Percentiles rank a stretch among this genome's conserved stretches.
Evolutionary conservation across 2,329 filamentous ascomycete genomes (phyloP).

Genomic region (Fusarium lyarnte): DNA sequence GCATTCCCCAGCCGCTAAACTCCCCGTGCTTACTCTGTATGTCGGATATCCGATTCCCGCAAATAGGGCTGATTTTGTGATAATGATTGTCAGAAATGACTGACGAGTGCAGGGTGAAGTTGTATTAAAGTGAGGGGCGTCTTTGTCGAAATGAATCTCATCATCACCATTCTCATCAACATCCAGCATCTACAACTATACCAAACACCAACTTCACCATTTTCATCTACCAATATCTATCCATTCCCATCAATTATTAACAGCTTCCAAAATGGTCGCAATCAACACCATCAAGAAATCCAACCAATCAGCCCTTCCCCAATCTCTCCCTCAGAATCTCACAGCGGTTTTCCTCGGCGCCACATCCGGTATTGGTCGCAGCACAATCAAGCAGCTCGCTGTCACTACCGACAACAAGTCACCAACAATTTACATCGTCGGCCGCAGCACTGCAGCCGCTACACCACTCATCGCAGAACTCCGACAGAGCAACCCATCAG

Average conservation of each 20-base stretch:
- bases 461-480: slow-evolving; percentile 54
- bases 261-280: slow-evolving; percentile 12
- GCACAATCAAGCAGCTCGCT: slow-evolving; percentile 18
- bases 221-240: rapidly evolving
- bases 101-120: not conserved
- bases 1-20: rapidly evolving
- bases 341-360: slow-evolving; percentile 30
- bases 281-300: slow-evolving; percentile 16
- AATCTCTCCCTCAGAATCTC: slow-evolving; percentile 1
- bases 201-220: not conserved
- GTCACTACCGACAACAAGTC: slow-evolving; percentile 6
- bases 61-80: not conserved
- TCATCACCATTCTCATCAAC: not conserved
- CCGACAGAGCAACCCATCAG: slow-evolving; percentile 53
- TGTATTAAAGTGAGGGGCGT: slow-evolving; percentile 1
- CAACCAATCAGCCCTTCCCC: slow-evolving; percentile 4
- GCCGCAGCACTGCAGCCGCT: slow-evolving; percentile 51
- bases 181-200: not conserved
- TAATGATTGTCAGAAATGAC: not conserved
- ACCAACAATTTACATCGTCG: slow-evolving; percentile 54
- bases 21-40: not conserved
- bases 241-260: not conserved
- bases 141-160: not conserved
- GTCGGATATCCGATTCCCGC: slow-evolving; percentile 16
- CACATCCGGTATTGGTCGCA: slow-evolving; percentile 32